Conservation (phyloP, 163 green algal genomes). For the Chlorella variabilis region DNA sequence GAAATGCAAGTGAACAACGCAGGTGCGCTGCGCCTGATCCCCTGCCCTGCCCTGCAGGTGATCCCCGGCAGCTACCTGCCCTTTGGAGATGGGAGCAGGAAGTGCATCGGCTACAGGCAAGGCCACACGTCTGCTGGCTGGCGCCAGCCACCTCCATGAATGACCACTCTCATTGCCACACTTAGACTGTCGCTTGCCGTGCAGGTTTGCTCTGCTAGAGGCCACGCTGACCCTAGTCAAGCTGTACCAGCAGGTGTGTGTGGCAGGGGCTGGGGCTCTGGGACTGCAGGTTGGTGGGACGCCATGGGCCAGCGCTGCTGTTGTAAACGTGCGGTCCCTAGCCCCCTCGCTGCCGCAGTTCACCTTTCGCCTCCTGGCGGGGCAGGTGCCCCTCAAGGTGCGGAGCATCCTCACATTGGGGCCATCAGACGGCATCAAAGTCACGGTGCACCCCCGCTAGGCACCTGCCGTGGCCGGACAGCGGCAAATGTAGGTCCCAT, state of each 20-base stretch:
- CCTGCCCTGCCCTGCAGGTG: no score
- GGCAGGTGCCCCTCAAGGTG: conserved; percentile 12
- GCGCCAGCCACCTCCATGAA: no score
- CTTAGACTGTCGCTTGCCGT: no score
- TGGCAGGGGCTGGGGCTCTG: no score
- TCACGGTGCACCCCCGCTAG: conserved; percentile 8
- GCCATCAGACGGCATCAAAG: neutral
- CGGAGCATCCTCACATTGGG: neutral
- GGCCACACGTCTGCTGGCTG: no score
- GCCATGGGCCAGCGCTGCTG: no score
- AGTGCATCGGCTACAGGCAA: conserved; percentile 3
- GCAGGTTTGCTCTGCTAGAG: conserved; percentile 25
- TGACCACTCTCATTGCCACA: no score
- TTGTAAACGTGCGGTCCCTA: no score
- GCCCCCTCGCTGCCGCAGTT: neutral
- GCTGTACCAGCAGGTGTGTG: conserved; percentile 10
- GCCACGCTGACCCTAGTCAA: neutral
- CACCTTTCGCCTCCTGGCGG: conserved; percentile 17
- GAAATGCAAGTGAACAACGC: neutral
- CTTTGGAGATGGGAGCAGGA: conserved; percentile 15
- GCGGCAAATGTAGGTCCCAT: no score
- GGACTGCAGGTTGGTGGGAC: no score
- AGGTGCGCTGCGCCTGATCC: no score
- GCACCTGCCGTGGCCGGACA: no score
- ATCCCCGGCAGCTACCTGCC: neutral